Evolutionary conservation across 345 rosid genomes (phyloP), one percentile per base, ranked within the genome.

Genomic region (Salix udensis): DNA sequence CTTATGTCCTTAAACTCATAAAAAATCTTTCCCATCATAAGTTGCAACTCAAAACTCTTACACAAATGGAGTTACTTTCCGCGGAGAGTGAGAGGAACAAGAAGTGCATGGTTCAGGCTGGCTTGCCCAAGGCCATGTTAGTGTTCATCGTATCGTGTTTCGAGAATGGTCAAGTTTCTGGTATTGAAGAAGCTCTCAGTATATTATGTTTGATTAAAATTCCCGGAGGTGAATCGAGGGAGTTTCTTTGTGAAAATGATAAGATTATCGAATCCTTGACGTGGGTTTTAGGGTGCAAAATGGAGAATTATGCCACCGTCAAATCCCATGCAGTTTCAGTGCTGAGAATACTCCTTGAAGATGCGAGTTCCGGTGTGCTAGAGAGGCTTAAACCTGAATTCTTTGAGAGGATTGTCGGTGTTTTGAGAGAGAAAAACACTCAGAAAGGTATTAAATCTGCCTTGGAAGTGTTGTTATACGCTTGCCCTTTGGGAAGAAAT

Each of bases 401-500:
- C 72, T 85, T 91, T 3, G 68, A 78, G 68, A 86, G 30, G 52
- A 67, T 92, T 50, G 72, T 91, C 2, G 73, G 81, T 14, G 75
- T 88, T 70, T 64, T 94, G 50, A 81, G 80, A 73, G 83, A 79
- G 37, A 36, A 42, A 16, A 68, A 83, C 37, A 76, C 81, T 7
- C 88, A 78, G 37, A 87, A 85, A 72, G 94, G 87, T 0, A 74
- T 89, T 21, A 90, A 85, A 7, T 82, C 90, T 0, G 88, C 90
- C 2, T 74, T 92, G 78, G 81, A 83, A 23, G 82, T 91, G 64
- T 61, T 94, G 46, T 53, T 85, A 62, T 72, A 85, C 13, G 82
- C 88, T 16, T 88, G 91, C 76, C 85, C 86, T 0, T 85, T 84
- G 86, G 89, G 87, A 55, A 82, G 91, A 28, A 94, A 92, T 73